These are phyloP conservation scores for Alternaria longipes DNA, from an alignment of 2,329 filamentous ascomycete genomes.

Conservation along the genomic window DNA sequence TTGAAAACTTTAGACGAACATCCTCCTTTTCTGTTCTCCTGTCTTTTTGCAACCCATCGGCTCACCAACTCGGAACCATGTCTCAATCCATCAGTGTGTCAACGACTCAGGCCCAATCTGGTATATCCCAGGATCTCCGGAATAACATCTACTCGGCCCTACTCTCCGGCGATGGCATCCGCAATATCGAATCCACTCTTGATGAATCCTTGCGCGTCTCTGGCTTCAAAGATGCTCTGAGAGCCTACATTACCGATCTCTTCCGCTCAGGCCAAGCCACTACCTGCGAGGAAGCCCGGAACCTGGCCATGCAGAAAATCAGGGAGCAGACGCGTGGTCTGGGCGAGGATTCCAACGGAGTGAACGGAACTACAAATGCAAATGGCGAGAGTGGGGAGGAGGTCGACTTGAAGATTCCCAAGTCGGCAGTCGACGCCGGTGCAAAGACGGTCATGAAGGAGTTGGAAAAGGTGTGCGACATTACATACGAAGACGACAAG, in stretches of 20 bases:
- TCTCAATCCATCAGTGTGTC: conserved; percentile 34
- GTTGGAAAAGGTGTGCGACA: conserved; percentile 60
- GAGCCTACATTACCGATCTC: conserved; percentile 63
- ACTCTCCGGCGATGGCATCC: conserved; percentile 59
- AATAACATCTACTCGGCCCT: conserved; percentile 58
- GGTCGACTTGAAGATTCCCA: conserved; percentile 56
- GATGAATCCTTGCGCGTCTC: conserved; percentile 63
- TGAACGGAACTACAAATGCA: conserved; percentile 25
- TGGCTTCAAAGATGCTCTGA: conserved; percentile 68
- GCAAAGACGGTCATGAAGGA: conserved; percentile 62
- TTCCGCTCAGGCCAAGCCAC: conserved; percentile 66
- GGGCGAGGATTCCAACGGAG: conserved; percentile 30
- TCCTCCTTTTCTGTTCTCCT: neutral
- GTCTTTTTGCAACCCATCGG: neutral
- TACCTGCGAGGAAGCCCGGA: conserved; percentile 65
- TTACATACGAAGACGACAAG: conserved; percentile 34
- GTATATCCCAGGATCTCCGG: conserved; percentile 52
- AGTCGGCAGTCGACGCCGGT: conserved; percentile 60
- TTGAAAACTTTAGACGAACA: conserved; percentile 8
- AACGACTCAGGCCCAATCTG: conserved; percentile 53
- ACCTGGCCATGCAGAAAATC: conserved; percentile 58
- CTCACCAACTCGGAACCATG: conserved; percentile 6
- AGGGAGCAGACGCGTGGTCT: conserved; percentile 33
- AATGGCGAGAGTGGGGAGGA: conserved; percentile 51
- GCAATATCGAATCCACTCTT: conserved; percentile 64